These are phyloP conservation scores for Myochromella boudieri DNA, from an alignment of 768 basidiomycete genomes.

Conservation along the genomic window DNA sequence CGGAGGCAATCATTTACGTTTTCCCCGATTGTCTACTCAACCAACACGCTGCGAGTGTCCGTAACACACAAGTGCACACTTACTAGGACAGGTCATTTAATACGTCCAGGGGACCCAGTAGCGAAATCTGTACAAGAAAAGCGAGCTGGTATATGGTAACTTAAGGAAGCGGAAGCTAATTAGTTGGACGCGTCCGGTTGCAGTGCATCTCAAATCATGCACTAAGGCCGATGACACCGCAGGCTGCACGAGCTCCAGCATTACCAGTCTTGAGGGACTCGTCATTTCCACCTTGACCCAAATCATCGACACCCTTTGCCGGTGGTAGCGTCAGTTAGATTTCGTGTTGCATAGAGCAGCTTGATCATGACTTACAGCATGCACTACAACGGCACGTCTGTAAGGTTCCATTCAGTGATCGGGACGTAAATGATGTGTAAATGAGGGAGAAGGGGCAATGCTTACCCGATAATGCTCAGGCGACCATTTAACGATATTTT, in stretches of 20 bases:
- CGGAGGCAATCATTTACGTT: too few relatives aligned
- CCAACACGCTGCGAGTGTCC: too few relatives aligned
- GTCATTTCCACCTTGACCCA: conserved; percentile 65
- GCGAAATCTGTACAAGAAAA: too few relatives aligned
- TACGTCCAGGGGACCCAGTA: too few relatives aligned
- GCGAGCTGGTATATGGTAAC: too few relatives aligned
- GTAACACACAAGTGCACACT: too few relatives aligned
- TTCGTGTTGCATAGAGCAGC: conserved; percentile 8
- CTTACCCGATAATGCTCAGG: conserved; percentile 68
- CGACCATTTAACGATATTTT: conserved; percentile 68
- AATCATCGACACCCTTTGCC: conserved; percentile 66
- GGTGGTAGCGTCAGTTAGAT: background rate
- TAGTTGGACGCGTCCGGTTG: too few relatives aligned
- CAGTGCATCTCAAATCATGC: too few relatives aligned
- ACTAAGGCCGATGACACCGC: conserved; percentile 71
- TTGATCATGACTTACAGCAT: conserved; percentile 46
- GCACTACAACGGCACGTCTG: conserved; percentile 74
- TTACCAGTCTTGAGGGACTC: conserved; percentile 81
- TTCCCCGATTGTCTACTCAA: too few relatives aligned
- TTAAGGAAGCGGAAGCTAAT: too few relatives aligned
- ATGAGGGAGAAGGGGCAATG: conserved; percentile 6
- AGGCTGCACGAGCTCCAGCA: conserved; percentile 74
- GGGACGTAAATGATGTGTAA: background rate
- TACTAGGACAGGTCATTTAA: too few relatives aligned
- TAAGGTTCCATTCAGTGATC: background rate